These are phyloP conservation scores for Begonia peltatifolia DNA, from an alignment of 306 rosid genomes.

Conservation along the genomic window DNA sequence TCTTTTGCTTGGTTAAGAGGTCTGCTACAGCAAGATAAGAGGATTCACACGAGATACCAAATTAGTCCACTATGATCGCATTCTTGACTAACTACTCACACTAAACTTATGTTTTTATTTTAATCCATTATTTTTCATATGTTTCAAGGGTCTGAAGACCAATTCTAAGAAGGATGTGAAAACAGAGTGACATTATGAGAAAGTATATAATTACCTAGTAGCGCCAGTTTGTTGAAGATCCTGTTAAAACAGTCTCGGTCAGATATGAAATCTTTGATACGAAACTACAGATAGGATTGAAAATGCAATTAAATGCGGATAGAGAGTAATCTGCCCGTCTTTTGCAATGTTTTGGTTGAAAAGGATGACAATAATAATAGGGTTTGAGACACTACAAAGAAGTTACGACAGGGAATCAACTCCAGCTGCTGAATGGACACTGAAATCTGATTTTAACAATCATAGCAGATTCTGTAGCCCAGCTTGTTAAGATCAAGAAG, in stretches of 20 bases:
- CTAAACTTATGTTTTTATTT: background rate
- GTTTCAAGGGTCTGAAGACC: background rate
- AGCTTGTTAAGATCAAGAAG: too few species aligned
- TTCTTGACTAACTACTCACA: background rate
- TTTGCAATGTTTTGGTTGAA: background rate
- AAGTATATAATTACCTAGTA: slow-evolving; percentile 36
- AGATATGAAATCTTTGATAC: slow-evolving; percentile 8
- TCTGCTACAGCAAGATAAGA: slow-evolving; percentile 17
- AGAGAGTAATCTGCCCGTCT: slow-evolving; percentile 1
- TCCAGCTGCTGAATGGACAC: too few species aligned
- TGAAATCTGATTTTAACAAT: too few species aligned
- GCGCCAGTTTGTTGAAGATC: slow-evolving; percentile 30
- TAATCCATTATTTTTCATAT: background rate
- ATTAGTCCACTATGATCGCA: background rate
- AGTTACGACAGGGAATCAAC: background rate
- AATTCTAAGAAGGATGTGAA: slow-evolving; percentile 2
- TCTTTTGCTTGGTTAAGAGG: slow-evolving; percentile 26
- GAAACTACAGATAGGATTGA: background rate
- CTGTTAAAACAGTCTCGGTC: slow-evolving; percentile 27
- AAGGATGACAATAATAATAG: background rate
- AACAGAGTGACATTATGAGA: slow-evolving; percentile 3
- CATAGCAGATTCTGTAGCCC: too few species aligned
- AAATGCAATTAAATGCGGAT: slow-evolving; percentile 3
- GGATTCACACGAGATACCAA: background rate
- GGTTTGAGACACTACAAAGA: background rate